Evolutionary conservation across 164 flowering plant species (phyloP), one percentile per base, ranked within the genome.

Genomic region (Dillenia suffruticosa): DNA sequence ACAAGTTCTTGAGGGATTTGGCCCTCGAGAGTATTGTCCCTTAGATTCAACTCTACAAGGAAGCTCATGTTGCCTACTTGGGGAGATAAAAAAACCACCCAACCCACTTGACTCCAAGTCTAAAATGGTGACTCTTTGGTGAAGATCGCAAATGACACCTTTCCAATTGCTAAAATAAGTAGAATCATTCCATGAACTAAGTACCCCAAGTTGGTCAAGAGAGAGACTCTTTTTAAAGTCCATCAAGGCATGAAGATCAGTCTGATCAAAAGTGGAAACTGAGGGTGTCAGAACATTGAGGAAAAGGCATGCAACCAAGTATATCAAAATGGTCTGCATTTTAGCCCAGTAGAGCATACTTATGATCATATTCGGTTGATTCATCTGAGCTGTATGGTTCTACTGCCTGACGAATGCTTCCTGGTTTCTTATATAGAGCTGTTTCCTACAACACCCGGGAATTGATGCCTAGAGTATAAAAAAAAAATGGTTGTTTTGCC

Each of bases 31-130:
- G 19, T 15, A 15, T 51, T 51, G 54, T 51, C 17, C 3, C 9
- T 19, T 19, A 51, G 54, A 14, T 5, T 5, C 0, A 73, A 1
- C 1, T 0, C 9, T 44, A 47, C 62, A 0, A 70, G 66, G 49
- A 68, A 74, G 14, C 62, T 68, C 12, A 74, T 19, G 49, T 76
- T 76, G 2, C 74, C 72, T 2, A 76, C 49, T 15, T 14, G 22
- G 14, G 24, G 54, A 51, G 54, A 26, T 14, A 9, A 51, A 7
- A 9, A 15, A 51, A 14, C 54, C 54, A 2, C 17, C 9, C 22
- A 51, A 7, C 11, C 24, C 22, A 19, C 5, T 9, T 8, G 54
- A 51, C 3, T 51, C 10, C 22, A 51, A 15, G 10, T 51, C 54
- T 5, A 51, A 8, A 14, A 5, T 5, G 22, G 24, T 51, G 54